A percentile compares a stretch with the other conserved stretches of the same genome.
These are phyloP conservation scores for Pestalotiopsis sp. DNA, from an alignment of 2,329 filamentous ascomycete species.

Conservation along the genomic window DNA sequence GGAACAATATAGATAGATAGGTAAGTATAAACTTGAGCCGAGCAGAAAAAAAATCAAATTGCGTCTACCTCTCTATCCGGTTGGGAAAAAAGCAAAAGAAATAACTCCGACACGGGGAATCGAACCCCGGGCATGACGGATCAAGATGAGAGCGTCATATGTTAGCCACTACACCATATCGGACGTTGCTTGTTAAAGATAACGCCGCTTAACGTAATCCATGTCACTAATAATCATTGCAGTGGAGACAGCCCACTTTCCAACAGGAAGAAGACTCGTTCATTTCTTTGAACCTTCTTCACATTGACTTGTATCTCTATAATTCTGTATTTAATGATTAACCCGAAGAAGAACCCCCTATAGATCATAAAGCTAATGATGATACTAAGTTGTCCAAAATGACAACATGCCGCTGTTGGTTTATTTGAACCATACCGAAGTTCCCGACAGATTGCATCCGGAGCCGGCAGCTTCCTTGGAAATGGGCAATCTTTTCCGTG, in stretches of 20 bases:
- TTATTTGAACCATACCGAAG: no score
- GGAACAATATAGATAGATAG: background rate
- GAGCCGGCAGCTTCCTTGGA: background rate
- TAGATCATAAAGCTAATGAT: no score
- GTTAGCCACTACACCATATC: slow-evolving; percentile 39
- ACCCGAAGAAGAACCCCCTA: no score
- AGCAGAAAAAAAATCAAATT: background rate
- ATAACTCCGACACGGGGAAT: slow-evolving; percentile 29
- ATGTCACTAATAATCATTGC: background rate
- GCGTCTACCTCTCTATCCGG: background rate
- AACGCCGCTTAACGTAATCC: rapidly evolving
- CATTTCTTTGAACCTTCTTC: no score
- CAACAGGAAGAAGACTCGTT: no score
- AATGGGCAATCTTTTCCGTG: background rate
- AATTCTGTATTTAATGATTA: no score
- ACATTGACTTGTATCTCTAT: no score
- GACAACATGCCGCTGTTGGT: no score
- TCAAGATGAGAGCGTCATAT: slow-evolving; percentile 36
- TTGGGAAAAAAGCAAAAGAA: background rate
- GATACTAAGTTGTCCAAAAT: no score
- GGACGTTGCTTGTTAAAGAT: slow-evolving; percentile 20
- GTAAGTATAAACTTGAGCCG: background rate
- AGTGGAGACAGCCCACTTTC: no score
- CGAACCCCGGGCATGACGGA: slow-evolving; percentile 31
- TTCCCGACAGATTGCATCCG: no score